Evolutionary conservation across 441 rosid genomes (phyloP), one percentile per base, ranked within the genome.

Genomic region (Arabidopsis hybrid): DNA sequence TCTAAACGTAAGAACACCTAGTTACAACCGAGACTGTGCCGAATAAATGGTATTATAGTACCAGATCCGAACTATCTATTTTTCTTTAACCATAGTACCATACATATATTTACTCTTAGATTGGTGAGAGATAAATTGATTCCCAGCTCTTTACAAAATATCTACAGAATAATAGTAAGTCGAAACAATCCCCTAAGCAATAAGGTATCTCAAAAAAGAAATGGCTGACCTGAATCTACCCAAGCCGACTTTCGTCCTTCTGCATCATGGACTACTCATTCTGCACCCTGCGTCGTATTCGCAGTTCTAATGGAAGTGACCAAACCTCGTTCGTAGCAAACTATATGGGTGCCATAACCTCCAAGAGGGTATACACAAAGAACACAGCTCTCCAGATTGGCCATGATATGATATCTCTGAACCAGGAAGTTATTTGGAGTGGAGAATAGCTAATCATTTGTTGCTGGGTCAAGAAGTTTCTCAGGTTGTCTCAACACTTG

Each of bases 401-500:
- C 71, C 45, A 29, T 5, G 21, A 36, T 51, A 13, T 42, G 46
- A 62, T 72, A 14, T 65, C 70, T 65, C 49, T 73, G 77, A 18
- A 57, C 65, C 57, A 14, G 43, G 51, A 65, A 56, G 58, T 17
- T 11, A 21, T 14, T 35, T 35, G 59, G 65, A 65, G 71, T 8
- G 60, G 38, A 16, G 40, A 65, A 57, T 38, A 40, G 53, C 52
- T 69, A 62, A 39, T 76, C 84, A 53, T 55, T 78, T 70, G 56
- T 40, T 55, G 57, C 75, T 79, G 18, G 7, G 36, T 62, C 68
- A 39, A 39, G 69, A 65, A 65, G 53, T 81, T 63, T 75, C 83
- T 68, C 65, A 32, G 34, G 78, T 65, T 50, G 69, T 67, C 73
- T 79, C 85, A 6, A 47, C 18, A 62, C 80, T 77, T 71, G 84